A percentile compares a stretch with the other conserved stretches of the same genome.
phyloP scores from a whole-genome alignment of 2,329 filamentous ascomycete species.

The Aaosphaeria pasadenensis region DNA sequence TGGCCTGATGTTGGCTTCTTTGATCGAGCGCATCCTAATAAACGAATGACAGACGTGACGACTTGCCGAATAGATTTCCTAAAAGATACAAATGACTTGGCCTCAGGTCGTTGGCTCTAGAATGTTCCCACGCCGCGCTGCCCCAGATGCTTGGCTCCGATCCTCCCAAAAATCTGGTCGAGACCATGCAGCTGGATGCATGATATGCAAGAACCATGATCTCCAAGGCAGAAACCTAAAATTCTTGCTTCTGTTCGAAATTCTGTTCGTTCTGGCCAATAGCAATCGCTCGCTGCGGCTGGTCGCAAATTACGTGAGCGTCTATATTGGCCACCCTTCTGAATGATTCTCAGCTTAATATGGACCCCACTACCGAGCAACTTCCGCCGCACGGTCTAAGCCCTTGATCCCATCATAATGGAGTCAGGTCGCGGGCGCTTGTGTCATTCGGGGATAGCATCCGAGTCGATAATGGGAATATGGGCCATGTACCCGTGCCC shows the following conservation, averaged over 20 bases:
- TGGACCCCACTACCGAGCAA: slow-evolving; percentile 3
- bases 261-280: not conserved
- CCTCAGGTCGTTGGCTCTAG: not conserved
- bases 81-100: not conserved
- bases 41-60: no score
- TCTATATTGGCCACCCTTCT: slow-evolving; percentile 2
- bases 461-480: not conserved
- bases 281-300: not conserved
- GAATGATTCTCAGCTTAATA: slow-evolving; percentile 6
- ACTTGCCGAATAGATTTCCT: no score
- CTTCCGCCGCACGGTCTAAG: not conserved
- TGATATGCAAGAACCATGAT: not conserved
- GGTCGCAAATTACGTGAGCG: slow-evolving; percentile 6
- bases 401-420: not conserved
- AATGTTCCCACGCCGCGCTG: not conserved
- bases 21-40: no score
- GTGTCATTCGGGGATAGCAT: slow-evolving; percentile 4
- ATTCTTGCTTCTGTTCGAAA: not conserved
- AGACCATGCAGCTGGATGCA: not conserved
- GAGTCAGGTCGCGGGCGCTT: slow-evolving; percentile 1
- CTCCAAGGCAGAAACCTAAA: slow-evolving; percentile 3
- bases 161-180: not conserved
- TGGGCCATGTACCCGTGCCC: not conserved
- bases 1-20: no score
- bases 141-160: not conserved